Evolutionary conservation across 164 flowering plant species (phyloP).

Genomic region (Sedum album): DNA sequence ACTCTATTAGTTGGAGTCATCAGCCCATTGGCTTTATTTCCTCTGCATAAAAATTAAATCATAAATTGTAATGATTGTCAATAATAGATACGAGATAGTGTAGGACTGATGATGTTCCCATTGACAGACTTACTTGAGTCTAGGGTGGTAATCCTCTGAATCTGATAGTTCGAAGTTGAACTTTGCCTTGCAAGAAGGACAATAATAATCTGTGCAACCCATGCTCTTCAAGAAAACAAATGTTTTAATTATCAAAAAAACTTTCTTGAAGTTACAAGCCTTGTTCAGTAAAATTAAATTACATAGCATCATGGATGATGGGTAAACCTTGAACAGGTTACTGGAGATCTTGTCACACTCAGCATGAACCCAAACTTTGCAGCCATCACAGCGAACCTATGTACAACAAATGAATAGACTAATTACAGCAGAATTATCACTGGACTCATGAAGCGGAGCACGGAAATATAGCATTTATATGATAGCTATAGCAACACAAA

Average conservation of each 20-base stretch:
- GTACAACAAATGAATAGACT: not conserved
- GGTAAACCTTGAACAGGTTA: slow-evolving; percentile 60
- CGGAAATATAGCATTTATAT: not conserved
- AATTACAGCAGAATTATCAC: not conserved
- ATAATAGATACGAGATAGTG: not conserved
- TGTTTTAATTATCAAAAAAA: not conserved
- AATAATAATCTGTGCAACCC: slow-evolving; percentile 63
- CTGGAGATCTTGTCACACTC: slow-evolving; percentile 74
- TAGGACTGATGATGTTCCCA: not conserved
- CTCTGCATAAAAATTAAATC: slow-evolving; percentile 20
- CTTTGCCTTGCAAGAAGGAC: slow-evolving; percentile 88
- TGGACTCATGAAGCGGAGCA: not conserved
- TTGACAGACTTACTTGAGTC: slow-evolving; percentile 32
- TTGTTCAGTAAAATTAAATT: not conserved
- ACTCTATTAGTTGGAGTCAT: slow-evolving; percentile 41
- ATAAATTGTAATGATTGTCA: not conserved
- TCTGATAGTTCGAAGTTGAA: slow-evolving; percentile 72
- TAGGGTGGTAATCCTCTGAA: slow-evolving; percentile 37
- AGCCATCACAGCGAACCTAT: slow-evolving; percentile 88
- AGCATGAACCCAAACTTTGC: slow-evolving; percentile 96
- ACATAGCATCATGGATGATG: not conserved
- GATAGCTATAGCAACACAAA: not conserved
- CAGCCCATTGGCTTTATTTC: slow-evolving; percentile 21
- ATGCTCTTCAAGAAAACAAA: slow-evolving; percentile 39
- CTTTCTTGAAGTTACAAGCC: not conserved